Evolutionary conservation across 176 grass and related monocot genomes (phyloP).

Genomic region (Neostapfia colusana): DNA sequence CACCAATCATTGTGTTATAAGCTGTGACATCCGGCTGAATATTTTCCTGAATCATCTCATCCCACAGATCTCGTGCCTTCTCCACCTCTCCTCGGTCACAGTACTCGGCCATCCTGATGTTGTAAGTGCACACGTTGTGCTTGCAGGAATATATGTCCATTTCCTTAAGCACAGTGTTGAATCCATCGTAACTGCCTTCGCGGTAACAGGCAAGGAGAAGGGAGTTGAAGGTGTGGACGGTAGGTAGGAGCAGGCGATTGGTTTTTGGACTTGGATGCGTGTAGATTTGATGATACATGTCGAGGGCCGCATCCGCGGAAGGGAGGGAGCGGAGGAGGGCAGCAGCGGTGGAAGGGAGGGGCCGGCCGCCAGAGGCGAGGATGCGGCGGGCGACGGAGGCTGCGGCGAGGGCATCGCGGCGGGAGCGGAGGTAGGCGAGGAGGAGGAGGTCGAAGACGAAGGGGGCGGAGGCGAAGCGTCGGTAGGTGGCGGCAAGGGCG

Average conservation of each 20-base stretch:
- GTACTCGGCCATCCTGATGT: constrained; percentile 40
- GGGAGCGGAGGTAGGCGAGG: constrained; percentile 43
- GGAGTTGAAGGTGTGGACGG: constrained; percentile 44
- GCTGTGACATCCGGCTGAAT: constrained; percentile 45
- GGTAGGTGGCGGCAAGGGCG: constrained; percentile 39
- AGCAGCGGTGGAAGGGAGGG: constrained; percentile 21
- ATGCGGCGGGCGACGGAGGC: constrained; percentile 22
- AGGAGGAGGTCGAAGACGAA: constrained; percentile 52
- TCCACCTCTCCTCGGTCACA: constrained; percentile 41
- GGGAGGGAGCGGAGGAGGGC: constrained; percentile 30
- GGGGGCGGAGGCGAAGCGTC: constrained; percentile 31
- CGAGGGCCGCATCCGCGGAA: constrained; percentile 36
- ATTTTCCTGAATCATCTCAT: constrained; percentile 48
- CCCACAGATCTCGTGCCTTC: constrained; percentile 32
- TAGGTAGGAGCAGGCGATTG: constrained; percentile 32
- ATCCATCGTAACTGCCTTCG: constrained; percentile 36
- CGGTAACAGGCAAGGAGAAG: constrained; percentile 56
- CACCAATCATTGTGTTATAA: constrained; percentile 60
- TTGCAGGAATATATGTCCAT: constrained; percentile 48
- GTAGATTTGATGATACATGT: constrained; percentile 51
- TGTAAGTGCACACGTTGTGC: constrained; percentile 52
- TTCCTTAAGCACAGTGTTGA: constrained; percentile 33
- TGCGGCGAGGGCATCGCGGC: constrained; percentile 19
- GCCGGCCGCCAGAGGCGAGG: constrained; percentile 7
- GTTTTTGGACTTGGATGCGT: background rate